Percentiles rank a stretch among this genome's conserved stretches.
These are phyloP conservation scores for Moniliella sp. DNA, from an alignment of 1,284 basidiomycete species.

Conservation along the genomic window DNA sequence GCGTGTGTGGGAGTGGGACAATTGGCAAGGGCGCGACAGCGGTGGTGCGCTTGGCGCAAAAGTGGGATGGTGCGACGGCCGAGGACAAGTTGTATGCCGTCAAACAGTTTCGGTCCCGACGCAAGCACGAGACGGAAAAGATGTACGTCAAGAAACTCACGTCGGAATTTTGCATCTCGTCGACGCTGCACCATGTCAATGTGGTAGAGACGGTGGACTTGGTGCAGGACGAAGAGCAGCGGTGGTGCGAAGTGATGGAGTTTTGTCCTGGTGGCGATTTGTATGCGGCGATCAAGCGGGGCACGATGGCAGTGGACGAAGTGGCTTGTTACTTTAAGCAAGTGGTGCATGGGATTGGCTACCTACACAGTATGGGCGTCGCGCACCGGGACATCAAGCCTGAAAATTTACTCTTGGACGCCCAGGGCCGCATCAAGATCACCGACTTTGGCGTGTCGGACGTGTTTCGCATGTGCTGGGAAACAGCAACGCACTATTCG, in stretches of 20 bases:
- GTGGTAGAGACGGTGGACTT: conserved; percentile 96
- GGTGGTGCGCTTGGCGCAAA: conserved; percentile 84
- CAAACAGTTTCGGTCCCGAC: conserved; percentile 93
- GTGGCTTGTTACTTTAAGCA: conserved; percentile 95
- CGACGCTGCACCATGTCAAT: conserved; percentile 82
- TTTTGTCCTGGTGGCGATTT: conserved; percentile 81
- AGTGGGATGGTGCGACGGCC: conserved; percentile 86
- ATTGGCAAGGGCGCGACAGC: conserved; percentile 95
- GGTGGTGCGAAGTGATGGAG: conserved; percentile 99
- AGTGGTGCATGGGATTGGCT: conserved; percentile 72
- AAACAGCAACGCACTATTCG: conserved; percentile 86
- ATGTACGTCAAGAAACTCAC: conserved; percentile 99
- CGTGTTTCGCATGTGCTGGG: conserved; percentile 94
- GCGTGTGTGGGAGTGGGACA: conserved; percentile 78
- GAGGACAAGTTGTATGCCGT: conserved; percentile 98
- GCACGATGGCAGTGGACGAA: conserved; percentile 82
- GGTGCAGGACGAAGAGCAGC: conserved; percentile 79
- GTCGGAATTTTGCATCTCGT: conserved; percentile 95
- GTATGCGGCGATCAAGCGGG: conserved; percentile 93
- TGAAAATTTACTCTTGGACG: conserved; percentile 85
- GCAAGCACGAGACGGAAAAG: conserved; percentile 94
- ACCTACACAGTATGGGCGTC: conserved; percentile 86
- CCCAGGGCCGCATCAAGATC: conserved; percentile 83
- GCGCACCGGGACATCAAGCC: conserved; percentile 96
- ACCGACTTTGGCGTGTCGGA: conserved; percentile 96